A percentile compares a stretch with the other conserved stretches of the same genome.
Conservation (phyloP, 352 stramenopile genomes). For the Albugo laibachii region DNA sequence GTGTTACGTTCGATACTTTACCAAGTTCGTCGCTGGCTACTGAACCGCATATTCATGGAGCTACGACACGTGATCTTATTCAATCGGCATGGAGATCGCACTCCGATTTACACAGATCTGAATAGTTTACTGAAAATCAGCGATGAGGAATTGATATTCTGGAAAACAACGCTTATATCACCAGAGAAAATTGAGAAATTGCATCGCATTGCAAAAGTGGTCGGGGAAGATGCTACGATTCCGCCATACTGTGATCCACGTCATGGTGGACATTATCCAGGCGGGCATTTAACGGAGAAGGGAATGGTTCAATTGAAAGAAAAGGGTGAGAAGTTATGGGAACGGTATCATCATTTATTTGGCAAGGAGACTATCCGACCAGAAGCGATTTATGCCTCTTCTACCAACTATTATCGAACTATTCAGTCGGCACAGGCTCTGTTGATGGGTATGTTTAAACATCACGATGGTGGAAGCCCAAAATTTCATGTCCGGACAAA, state of each 20-base stretch:
- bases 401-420: constrained; percentile 58
- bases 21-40: too few relatives aligned
- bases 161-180: constrained; percentile 5
- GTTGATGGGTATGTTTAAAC: constrained; percentile 43
- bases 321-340: neutral
- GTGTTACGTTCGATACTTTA: too few relatives aligned
- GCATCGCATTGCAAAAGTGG: constrained; percentile 19
- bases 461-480: constrained; percentile 9
- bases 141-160: constrained; percentile 11
- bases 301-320: constrained; percentile 38
- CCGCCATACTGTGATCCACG: constrained; percentile 11
- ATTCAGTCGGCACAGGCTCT: constrained; percentile 56
- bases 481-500: constrained; percentile 19
- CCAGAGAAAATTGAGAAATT: constrained; percentile 9
- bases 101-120: constrained; percentile 20
- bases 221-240: constrained; percentile 22
- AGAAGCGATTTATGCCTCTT: constrained; percentile 21
- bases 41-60: neutral
- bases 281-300: constrained; percentile 42
- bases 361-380: too few relatives aligned
- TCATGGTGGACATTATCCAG: too few relatives aligned
- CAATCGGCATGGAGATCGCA: constrained; percentile 61
- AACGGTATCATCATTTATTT: neutral
- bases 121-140: constrained; percentile 9
- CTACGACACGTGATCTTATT: constrained; percentile 46